Base-by-base conservation (phyloP, 1,139 yeast genomes). In the Yamadazyma dushanensis region DNA sequence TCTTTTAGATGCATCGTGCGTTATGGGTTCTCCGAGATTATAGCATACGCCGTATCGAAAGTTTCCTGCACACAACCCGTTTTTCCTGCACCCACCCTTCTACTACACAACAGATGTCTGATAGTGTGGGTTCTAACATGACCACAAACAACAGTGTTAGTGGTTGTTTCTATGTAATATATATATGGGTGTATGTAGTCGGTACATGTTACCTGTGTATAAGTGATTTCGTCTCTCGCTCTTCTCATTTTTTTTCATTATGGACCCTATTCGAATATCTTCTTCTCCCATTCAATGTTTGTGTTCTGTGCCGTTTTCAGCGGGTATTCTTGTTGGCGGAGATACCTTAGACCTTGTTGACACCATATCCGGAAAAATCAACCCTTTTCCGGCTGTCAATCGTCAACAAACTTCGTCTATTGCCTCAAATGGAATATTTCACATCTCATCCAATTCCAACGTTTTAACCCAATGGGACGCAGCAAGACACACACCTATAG, bases 381-480 rank as follows among this genome's bases (percentile, higher is more conserved):
- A 31, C 18, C 33, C 31, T 9, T 36, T 40, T 31, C 40, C 36
- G 25, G n/a, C 22, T 11, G 23, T 32, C 13, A 40, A 39, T 31
- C 31, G 36, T 14, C 13, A 30, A 1, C 34, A 38, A 14, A 41
- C 43, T 11, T 28, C 31, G 1, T 18, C 43, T 10, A 20, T 40
- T 4, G 39, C 35, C 26, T 21, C 32, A 11, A 19, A 16, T 4
- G 22, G 32, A 13, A 31, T 32, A 95, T 50, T 87, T 76, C 73
- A 88, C 95, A 67, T 95, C 77, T 54, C 95, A 94, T 69, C 95
- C 92, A 49, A 86, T 89, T 72, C 90, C 89, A 63, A 90, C 88
- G 68, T 88, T 95, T 69, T 97, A 96, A 53, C 96, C 95, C 37
- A 31, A 16, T 47, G 51, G 51, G 49, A 46, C 24, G 16, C 37